Evolutionary conservation across 106 monocot genomes (phyloP).

Genomic region (Gastrodia elata): DNA sequence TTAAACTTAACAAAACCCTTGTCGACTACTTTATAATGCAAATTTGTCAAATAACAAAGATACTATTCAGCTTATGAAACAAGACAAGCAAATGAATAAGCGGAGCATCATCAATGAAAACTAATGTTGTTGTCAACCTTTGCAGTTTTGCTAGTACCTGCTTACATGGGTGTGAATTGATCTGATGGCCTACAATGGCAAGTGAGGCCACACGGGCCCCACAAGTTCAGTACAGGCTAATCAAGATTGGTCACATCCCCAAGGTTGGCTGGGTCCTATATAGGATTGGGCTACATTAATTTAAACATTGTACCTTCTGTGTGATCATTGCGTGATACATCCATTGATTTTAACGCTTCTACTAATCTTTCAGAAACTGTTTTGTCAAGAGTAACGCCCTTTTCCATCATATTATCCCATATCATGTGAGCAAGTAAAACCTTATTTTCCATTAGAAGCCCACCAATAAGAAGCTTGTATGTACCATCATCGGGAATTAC

Average conservation of each 20-base stretch:
- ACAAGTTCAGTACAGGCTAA: not conserved
- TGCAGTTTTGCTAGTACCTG: not conserved
- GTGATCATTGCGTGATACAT: not conserved
- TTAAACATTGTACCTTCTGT: not conserved
- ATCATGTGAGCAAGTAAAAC: slow-evolving; percentile 35
- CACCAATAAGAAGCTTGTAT: slow-evolving; percentile 56
- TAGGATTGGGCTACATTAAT: not conserved
- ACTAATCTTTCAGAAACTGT: slow-evolving; percentile 44
- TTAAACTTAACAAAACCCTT: not conserved
- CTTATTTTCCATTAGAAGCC: slow-evolving; percentile 53
- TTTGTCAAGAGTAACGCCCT: slow-evolving; percentile 58
- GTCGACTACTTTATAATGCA: not conserved
- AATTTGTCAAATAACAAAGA: not conserved
- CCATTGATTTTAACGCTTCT: slow-evolving; percentile 33
- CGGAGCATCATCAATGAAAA: not conserved
- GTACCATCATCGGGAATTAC: slow-evolving; percentile 55
- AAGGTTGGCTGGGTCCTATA: no score
- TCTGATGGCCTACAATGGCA: not conserved
- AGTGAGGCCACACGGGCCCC: not conserved
- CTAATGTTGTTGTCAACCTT: not conserved
- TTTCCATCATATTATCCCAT: slow-evolving; percentile 91
- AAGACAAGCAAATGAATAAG: not conserved
- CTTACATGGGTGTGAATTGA: not conserved
- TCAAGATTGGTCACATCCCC: not conserved
- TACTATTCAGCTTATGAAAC: not conserved